phyloP scores from a whole-genome alignment of 805 yeast species.

The Ogataea ganodermae region DNA sequence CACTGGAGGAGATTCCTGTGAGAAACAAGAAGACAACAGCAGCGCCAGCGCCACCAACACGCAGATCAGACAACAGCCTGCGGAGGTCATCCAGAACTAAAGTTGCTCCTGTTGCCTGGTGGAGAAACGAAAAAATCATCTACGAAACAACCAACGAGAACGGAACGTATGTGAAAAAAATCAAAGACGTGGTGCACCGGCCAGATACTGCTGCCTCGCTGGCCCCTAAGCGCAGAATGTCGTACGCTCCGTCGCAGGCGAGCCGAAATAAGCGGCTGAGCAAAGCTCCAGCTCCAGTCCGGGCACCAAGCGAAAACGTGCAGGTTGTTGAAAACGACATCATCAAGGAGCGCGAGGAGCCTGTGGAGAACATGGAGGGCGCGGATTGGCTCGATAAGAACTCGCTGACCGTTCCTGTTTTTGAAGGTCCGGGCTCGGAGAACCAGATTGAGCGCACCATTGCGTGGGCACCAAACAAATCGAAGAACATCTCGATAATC shows the following conservation, averaged over 20 bases:
- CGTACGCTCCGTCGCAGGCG: slow-evolving; percentile 15
- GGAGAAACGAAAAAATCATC: slow-evolving; percentile 80
- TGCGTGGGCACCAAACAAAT: slow-evolving; percentile 66
- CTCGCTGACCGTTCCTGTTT: slow-evolving; percentile 47
- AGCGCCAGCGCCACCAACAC: neutral
- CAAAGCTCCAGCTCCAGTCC: slow-evolving; percentile 21
- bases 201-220: slow-evolving; percentile 34
- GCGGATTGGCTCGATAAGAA: slow-evolving; percentile 55
- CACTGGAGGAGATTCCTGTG: neutral
- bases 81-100: slow-evolving; percentile 68
- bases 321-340: slow-evolving; percentile 34
- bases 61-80: slow-evolving; percentile 36
- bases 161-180: slow-evolving; percentile 54
- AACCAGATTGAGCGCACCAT: slow-evolving; percentile 46
- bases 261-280: slow-evolving; percentile 20
- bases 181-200: slow-evolving; percentile 58
- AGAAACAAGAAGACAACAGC: slow-evolving; percentile 2
- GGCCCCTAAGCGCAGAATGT: slow-evolving; percentile 16
- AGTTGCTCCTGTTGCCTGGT: slow-evolving; percentile 73
- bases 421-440: slow-evolving; percentile 51
- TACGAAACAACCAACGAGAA: slow-evolving; percentile 49
- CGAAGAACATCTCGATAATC: slow-evolving; percentile 44
- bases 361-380: slow-evolving; percentile 39
- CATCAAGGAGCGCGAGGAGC: slow-evolving; percentile 39
- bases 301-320: slow-evolving; percentile 21